A percentile compares a stretch with the other conserved stretches of the same genome.
Evolutionary conservation across 2,329 filamentous ascomycete genomes (phyloP).

Genomic region (Colletotrichum australisinense): DNA sequence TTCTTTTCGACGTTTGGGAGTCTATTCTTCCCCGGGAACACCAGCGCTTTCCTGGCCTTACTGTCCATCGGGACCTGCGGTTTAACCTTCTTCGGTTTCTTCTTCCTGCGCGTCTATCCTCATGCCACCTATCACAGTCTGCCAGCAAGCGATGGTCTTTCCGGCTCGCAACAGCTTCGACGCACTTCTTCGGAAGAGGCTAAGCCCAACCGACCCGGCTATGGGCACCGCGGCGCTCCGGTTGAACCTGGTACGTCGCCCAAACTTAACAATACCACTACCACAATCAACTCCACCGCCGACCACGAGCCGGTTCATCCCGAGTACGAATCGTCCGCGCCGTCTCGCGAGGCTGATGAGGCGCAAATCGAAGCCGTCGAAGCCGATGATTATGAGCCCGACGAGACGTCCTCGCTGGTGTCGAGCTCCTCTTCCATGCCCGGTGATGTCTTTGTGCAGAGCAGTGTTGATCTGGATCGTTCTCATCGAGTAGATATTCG

Average conservation of each 20-base stretch:
- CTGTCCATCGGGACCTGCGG: constrained; percentile 83
- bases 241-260: constrained; percentile 76
- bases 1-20: constrained; percentile 89
- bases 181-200: constrained; percentile 56
- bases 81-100: constrained; percentile 81
- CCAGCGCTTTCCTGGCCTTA: constrained; percentile 82
- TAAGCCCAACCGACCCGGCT: constrained; percentile 52
- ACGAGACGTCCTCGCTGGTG: constrained; percentile 86
- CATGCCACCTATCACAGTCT: constrained; percentile 69
- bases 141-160: constrained; percentile 46
- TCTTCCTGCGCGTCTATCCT: constrained; percentile 84
- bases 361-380: constrained; percentile 44
- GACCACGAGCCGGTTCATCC: constrained; percentile 24
- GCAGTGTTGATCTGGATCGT: constrained; percentile 76
- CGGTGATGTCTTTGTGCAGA: constrained; percentile 64
- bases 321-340: constrained; percentile 18
- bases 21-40: constrained; percentile 84
- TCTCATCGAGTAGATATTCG: constrained; percentile 91
- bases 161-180: constrained; percentile 48
- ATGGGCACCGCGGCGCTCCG: constrained; percentile 49
- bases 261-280: constrained; percentile 39
- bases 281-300: constrained; percentile 40
- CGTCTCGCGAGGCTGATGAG: constrained; percentile 34
- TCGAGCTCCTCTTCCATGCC: constrained; percentile 69
- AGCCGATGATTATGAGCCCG: constrained; percentile 53